These are phyloP conservation scores for Onygenales sp. DNA, from an alignment of 2,329 filamentous ascomycete species.

Conservation along the genomic window DNA sequence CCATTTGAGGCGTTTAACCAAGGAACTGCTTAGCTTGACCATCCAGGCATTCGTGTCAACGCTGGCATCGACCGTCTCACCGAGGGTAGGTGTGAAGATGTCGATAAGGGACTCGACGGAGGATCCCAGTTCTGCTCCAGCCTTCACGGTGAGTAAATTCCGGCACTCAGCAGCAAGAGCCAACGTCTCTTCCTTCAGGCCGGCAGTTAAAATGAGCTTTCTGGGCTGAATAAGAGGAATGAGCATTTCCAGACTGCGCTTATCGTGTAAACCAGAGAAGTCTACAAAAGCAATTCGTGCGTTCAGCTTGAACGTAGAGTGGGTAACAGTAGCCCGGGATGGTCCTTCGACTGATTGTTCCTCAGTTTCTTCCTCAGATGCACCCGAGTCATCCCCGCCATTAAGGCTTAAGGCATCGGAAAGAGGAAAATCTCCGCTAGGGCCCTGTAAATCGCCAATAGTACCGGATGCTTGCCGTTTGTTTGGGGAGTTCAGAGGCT, in stretches of 20 bases:
- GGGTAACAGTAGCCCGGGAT: slow-evolving; percentile 61
- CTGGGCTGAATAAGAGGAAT: slow-evolving; percentile 89
- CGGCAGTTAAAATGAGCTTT: slow-evolving; percentile 87
- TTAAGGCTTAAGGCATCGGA: slow-evolving; percentile 17
- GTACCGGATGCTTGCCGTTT: slow-evolving; percentile 46
- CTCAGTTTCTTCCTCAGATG: slow-evolving; percentile 45
- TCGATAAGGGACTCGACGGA: slow-evolving; percentile 38
- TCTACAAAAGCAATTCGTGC: slow-evolving; percentile 80
- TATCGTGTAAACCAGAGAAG: slow-evolving; percentile 86
- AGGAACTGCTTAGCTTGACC: slow-evolving; percentile 73
- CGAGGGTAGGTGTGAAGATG: slow-evolving; percentile 74
- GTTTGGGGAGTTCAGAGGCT: slow-evolving; percentile 36
- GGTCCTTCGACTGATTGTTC: slow-evolving; percentile 52
- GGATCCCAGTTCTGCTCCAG: slow-evolving; percentile 12
- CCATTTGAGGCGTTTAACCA: slow-evolving; percentile 86
- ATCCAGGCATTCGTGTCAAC: slow-evolving; percentile 98
- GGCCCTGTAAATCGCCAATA: slow-evolving; percentile 15
- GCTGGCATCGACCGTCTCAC: slow-evolving; percentile 71
- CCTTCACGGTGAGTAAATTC: slow-evolving; percentile 47
- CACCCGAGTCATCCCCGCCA: slow-evolving; percentile 46
- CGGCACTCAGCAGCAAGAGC: slow-evolving; percentile 72
- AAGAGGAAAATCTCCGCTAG: slow-evolving; percentile 40
- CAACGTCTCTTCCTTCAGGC: slow-evolving; percentile 67
- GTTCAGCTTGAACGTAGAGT: slow-evolving; percentile 56
- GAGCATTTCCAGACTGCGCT: slow-evolving; percentile 85